Conservation (phyloP, 2,329 filamentous ascomycete genomes). For the Aspergillus pseudoglaucus region DNA sequence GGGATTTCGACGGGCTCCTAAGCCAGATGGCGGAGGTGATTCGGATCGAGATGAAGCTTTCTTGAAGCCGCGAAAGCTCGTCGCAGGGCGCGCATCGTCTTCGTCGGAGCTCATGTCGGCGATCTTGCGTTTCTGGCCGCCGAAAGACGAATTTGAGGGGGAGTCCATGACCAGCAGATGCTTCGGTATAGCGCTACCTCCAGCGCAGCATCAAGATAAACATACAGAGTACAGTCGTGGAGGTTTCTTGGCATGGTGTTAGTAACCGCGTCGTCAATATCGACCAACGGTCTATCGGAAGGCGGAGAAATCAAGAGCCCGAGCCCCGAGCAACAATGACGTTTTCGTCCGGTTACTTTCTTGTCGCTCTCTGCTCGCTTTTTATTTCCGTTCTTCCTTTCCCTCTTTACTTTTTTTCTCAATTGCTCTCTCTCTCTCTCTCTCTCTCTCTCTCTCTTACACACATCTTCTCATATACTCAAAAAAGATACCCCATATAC, state of each 20-base stretch:
- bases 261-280: background rate
- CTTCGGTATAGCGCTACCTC: no score
- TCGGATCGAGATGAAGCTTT: conserved; percentile 31
- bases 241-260: background rate
- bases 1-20: conserved; percentile 22
- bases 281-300: background rate
- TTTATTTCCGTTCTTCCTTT: background rate
- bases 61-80: conserved; percentile 33
- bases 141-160: conserved; percentile 22
- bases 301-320: conserved; percentile 16
- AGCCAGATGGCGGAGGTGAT: conserved; percentile 27
- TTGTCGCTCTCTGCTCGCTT: background rate
- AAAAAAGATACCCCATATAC: background rate
- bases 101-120: conserved; percentile 36
- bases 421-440: conserved; percentile 2
- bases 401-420: conserved; percentile 7
- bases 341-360: conserved; percentile 8
- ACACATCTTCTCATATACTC: conserved; percentile 1
- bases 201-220: no score
- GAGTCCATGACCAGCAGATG: conserved; percentile 23
- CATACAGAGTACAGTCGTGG: background rate
- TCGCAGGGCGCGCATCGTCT: conserved; percentile 28
- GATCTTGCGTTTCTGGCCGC: conserved; percentile 37
- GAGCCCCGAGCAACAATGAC: conserved; percentile 15
- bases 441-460: background rate